phyloP scores from a whole-genome alignment of 1,284 basidiomycete species.

The Ustilago bromivora region DNA sequence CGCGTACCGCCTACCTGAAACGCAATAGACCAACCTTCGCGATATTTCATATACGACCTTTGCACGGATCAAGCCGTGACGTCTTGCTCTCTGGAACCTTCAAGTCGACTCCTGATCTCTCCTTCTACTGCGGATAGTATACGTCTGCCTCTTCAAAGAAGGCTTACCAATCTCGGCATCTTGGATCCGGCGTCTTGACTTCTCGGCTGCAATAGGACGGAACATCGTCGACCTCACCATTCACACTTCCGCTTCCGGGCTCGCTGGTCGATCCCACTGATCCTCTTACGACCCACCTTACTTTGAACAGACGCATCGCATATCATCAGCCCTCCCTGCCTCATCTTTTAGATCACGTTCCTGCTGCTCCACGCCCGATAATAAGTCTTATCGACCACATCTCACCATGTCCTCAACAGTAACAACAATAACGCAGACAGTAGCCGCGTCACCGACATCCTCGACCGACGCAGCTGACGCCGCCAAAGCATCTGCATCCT shows the following conservation, averaged over 20 bases:
- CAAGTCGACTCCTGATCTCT: not conserved
- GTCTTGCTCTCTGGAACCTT: not conserved
- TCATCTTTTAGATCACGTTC: not conserved
- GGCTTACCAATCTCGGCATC: not conserved
- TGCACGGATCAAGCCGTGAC: not conserved
- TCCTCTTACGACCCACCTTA: not conserved
- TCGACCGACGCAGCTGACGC: conserved; percentile 32
- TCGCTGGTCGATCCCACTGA: conserved; percentile 22
- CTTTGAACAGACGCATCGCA: not conserved
- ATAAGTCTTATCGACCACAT: not conserved
- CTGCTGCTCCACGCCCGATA: not conserved
- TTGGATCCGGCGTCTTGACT: conserved; percentile 1
- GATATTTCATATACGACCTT: conserved; percentile 29
- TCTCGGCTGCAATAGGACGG: not conserved
- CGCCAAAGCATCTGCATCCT: conserved; percentile 49
- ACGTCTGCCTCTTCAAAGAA: not conserved
- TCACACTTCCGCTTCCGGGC: not conserved
- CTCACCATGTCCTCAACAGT: conserved; percentile 37
- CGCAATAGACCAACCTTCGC: conserved; percentile 14
- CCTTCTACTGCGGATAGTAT: not conserved
- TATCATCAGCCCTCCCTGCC: not conserved
- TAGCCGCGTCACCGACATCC: conserved; percentile 24
- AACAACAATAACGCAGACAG: conserved; percentile 29
- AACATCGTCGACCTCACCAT: not conserved
- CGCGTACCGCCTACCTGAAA: too few relatives aligned